Percentiles rank a stretch among this genome's conserved stretches.
Evolutionary conservation across 441 rosid species (phyloP).

Genomic region (Syzygium syzygioides): DNA sequence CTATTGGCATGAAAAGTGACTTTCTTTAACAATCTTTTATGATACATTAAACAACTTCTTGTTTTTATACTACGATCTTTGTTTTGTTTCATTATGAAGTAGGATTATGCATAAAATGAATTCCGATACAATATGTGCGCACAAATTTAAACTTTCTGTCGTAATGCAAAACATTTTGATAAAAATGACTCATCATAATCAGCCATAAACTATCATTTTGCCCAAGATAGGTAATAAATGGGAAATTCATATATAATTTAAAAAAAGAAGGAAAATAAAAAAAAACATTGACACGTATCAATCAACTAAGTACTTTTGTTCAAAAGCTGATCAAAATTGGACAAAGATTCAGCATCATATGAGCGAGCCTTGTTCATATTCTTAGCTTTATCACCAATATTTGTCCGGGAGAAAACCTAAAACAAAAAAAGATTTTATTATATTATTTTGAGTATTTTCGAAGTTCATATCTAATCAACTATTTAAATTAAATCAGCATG

Average conservation of each 20-base stretch:
- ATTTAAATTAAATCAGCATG: no score
- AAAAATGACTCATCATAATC: not conserved
- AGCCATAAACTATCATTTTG: not conserved
- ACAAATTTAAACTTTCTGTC: not conserved
- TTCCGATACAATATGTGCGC: fast-evolving
- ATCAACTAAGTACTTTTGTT: not conserved
- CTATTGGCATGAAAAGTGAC: no score
- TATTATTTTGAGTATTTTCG: no score
- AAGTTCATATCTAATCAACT: no score
- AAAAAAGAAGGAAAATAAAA: not conserved
- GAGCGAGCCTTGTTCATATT: not conserved
- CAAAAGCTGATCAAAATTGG: not conserved
- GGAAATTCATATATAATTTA: not conserved
- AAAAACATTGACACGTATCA: not conserved
- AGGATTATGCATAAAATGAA: not conserved
- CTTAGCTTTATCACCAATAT: not conserved
- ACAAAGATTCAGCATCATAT: not conserved
- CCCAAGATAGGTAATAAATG: not conserved
- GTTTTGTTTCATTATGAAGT: not conserved
- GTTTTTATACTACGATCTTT: not conserved
- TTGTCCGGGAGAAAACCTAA: not conserved
- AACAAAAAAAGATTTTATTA: no score
- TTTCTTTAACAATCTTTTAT: not conserved
- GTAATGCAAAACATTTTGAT: not conserved
- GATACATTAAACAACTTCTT: not conserved